Evolutionary conservation across 345 rosid species (phyloP).

Genomic region (Gossypium anomalum): DNA sequence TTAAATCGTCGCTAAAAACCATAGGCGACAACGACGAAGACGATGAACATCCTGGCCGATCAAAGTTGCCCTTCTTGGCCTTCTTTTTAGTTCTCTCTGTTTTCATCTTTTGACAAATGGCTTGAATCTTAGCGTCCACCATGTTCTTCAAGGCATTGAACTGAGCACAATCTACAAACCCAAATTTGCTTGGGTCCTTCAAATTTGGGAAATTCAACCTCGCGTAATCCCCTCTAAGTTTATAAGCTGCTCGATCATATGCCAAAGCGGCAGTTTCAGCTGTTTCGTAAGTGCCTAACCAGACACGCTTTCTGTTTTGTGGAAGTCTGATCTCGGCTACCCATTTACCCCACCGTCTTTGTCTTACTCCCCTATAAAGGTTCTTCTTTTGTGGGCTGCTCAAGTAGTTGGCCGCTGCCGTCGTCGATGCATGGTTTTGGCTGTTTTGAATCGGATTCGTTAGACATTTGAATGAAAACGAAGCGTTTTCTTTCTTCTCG

Average conservation of each 20-base stretch:
- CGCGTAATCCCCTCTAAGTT: slow-evolving; percentile 89
- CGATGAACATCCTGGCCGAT: slow-evolving; percentile 16
- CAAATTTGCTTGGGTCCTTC: slow-evolving; percentile 57
- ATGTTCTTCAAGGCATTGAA: slow-evolving; percentile 52
- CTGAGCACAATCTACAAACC: slow-evolving; percentile 49
- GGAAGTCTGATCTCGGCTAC: neutral
- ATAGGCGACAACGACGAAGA: slow-evolving; percentile 29
- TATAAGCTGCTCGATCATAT: slow-evolving; percentile 87
- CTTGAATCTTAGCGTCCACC: slow-evolving; percentile 85
- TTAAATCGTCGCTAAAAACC: slow-evolving; percentile 38
- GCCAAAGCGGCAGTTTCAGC: slow-evolving; percentile 94
- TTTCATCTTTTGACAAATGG: slow-evolving; percentile 73
- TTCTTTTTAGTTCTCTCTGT: slow-evolving; percentile 56
- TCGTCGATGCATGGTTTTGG: slow-evolving; percentile 29
- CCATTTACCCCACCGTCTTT: slow-evolving; percentile 79
- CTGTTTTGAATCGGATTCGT: slow-evolving; percentile 28
- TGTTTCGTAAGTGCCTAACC: slow-evolving; percentile 19
- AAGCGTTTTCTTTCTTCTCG: slow-evolving; percentile 33
- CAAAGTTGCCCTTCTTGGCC: slow-evolving; percentile 28
- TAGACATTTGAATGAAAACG: neutral
- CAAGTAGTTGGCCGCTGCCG: slow-evolving; percentile 11
- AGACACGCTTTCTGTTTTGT: neutral
- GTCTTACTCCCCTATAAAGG: slow-evolving; percentile 92
- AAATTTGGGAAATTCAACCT: slow-evolving; percentile 62
- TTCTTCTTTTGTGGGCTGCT: slow-evolving; percentile 52